Evolutionary conservation across 2,329 filamentous ascomycete species (phyloP).

Genomic region (Colletotrichum lupini): DNA sequence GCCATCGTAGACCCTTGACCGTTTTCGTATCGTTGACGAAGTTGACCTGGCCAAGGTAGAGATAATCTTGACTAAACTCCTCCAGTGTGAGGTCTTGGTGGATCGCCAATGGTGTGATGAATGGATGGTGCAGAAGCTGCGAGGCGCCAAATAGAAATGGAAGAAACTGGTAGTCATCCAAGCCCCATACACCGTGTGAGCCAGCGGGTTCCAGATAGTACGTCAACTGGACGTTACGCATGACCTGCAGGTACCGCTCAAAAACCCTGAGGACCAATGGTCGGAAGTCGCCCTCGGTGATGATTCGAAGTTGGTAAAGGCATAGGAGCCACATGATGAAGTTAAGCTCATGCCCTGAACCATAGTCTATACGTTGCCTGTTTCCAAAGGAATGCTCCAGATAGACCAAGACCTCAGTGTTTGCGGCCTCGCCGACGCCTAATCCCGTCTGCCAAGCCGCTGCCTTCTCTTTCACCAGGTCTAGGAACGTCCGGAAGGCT

Average conservation of each 20-base stretch:
- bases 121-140: conserved; percentile 87
- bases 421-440: conserved; percentile 64
- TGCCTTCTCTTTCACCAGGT: conserved; percentile 69
- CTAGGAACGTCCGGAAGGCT: conserved; percentile 85
- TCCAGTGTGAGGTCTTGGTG: conserved; percentile 91
- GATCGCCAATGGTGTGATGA: conserved; percentile 81
- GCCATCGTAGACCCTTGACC: conserved; percentile 93
- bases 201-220: conserved; percentile 98
- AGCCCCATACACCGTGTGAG: conserved; percentile 96
- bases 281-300: conserved; percentile 75
- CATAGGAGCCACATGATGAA: conserved; percentile 98
- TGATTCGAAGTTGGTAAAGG: conserved; percentile 79
- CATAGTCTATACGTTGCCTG: conserved; percentile 89
- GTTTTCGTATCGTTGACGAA: conserved; percentile 98
- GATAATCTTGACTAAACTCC: conserved; percentile 83
- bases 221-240: conserved; percentile 88
- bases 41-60: conserved; percentile 91
- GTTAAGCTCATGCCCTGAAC: conserved; percentile 96
- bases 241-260: conserved; percentile 82
- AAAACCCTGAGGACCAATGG: conserved; percentile 83
- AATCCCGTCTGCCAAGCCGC: conserved; percentile 73
- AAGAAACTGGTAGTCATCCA: conserved; percentile 97
- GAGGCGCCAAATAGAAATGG: conserved; percentile 95
- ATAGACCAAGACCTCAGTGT: conserved; percentile 82
- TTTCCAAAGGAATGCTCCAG: conserved; percentile 88